A percentile compares a stretch with the other conserved stretches of the same genome.
These are phyloP conservation scores for Taphrina sp. DNA, from an alignment of 1,139 yeast genomes.

Conservation along the genomic window DNA sequence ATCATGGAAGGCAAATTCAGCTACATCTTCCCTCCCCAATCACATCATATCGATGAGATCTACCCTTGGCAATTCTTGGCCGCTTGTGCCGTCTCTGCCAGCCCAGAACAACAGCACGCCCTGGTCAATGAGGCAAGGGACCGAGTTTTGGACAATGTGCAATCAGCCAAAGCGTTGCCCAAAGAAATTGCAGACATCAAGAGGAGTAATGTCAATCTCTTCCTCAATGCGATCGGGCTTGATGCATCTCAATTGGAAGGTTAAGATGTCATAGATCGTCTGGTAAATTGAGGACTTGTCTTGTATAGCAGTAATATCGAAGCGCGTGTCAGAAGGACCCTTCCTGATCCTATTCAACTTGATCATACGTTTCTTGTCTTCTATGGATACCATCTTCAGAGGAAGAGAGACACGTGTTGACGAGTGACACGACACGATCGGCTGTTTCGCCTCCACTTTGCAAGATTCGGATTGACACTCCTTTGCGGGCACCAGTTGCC, in stretches of 20 bases:
- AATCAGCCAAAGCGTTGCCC: slow-evolving; percentile 67
- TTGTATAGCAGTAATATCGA: too few relatives aligned
- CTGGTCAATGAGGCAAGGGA: slow-evolving; percentile 92
- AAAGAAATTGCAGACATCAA: slow-evolving; percentile 58
- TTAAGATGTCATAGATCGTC: too few relatives aligned
- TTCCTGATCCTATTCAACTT: too few relatives aligned
- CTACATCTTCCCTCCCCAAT: slow-evolving; percentile 64
- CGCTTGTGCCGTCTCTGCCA: slow-evolving; percentile 87
- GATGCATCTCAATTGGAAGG: slow-evolving; percentile 59
- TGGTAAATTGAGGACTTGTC: too few relatives aligned
- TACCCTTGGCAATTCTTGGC: slow-evolving; percentile 98
- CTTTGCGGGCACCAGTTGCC: too few relatives aligned
- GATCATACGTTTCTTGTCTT: too few relatives aligned
- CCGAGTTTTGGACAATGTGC: slow-evolving; percentile 86
- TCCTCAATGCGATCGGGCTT: slow-evolving; percentile 93
- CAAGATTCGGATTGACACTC: too few relatives aligned
- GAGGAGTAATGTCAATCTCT: slow-evolving; percentile 80
- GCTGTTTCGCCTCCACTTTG: too few relatives aligned
- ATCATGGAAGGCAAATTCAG: slow-evolving; percentile 75
- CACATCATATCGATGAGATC: slow-evolving; percentile 62
- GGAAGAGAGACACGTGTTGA: too few relatives aligned
- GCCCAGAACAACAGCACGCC: slow-evolving; percentile 86
- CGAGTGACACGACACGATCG: too few relatives aligned
- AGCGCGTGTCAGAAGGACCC: too few relatives aligned
- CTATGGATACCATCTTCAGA: too few relatives aligned